A percentile compares a stretch with the other conserved stretches of the same genome.
Evolutionary conservation across 495 filamentous ascomycete species (phyloP).

Genomic region (Annulohypoxylon nitens): DNA sequence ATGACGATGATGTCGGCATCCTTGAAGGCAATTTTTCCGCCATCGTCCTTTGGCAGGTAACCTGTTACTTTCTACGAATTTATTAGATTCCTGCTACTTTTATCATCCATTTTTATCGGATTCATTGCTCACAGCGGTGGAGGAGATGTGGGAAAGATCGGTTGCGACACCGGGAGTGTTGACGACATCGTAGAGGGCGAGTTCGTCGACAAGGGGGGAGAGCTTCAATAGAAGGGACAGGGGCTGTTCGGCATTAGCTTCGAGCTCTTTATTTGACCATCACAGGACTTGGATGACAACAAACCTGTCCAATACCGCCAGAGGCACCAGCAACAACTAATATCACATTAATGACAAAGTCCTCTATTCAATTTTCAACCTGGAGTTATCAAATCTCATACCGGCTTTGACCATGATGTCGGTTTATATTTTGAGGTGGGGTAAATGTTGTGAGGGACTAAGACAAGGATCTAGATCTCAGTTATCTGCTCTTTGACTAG

Average conservation of each 20-base stretch:
- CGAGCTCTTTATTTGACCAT: constrained; percentile 19
- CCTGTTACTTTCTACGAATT: constrained; percentile 83
- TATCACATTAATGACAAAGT: constrained; percentile 49
- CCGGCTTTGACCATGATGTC: constrained; percentile 90
- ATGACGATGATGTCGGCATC: constrained; percentile 96
- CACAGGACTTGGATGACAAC: constrained; percentile 27
- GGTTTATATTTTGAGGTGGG: constrained; percentile 45
- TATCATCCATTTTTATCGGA: constrained; percentile 5
- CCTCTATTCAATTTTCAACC: constrained; percentile 1
- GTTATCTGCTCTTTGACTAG: constrained; percentile 36
- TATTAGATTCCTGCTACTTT: constrained; percentile 39
- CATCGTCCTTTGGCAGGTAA: constrained; percentile 90
- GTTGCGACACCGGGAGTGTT: constrained; percentile 96
- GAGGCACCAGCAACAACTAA: constrained; percentile 94
- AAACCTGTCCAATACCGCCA: constrained; percentile 98
- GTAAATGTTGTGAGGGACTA: constrained; percentile 32
- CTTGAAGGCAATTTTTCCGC: constrained; percentile 86
- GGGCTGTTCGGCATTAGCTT: constrained; percentile 71
- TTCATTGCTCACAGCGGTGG: constrained; percentile 77
- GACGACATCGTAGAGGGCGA: constrained; percentile 98
- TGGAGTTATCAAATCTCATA: constrained; percentile 55
- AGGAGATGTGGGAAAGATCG: constrained; percentile 97
- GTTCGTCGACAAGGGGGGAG: constrained; percentile 85
- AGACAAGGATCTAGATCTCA: constrained; percentile 42
- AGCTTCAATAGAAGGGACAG: constrained; percentile 95